Evolutionary conservation across 2,329 filamentous ascomycete species (phyloP).

Genomic region (Beauveria sp.): DNA sequence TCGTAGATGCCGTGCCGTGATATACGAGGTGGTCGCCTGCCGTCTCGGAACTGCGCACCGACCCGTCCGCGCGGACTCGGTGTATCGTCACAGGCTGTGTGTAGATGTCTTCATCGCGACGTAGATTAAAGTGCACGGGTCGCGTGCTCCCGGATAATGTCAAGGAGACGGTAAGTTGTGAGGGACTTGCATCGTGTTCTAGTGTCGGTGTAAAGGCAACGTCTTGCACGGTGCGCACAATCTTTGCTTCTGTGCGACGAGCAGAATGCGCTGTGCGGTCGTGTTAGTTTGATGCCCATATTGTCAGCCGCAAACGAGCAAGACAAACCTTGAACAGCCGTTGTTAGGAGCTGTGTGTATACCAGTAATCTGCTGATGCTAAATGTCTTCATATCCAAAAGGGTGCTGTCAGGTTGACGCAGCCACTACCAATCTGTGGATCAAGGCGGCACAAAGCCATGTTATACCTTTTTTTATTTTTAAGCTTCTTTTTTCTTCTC

Average conservation of each 20-base stretch:
- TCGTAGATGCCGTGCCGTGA: slow-evolving; percentile 3
- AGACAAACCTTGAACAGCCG: slow-evolving; percentile 1
- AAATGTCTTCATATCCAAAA: slow-evolving; percentile 1
- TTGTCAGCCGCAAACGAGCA: not conserved
- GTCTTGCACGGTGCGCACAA: not conserved
- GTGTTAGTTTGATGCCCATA: not conserved
- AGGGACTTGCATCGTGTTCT: not conserved
- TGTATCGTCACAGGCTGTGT: slow-evolving; percentile 9
- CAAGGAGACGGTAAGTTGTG: slow-evolving; percentile 5
- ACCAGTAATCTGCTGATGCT: not conserved
- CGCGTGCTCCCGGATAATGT: not conserved
- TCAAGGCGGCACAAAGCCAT: not conserved
- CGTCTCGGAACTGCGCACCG: slow-evolving; percentile 5
- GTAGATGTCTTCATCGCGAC: slow-evolving; percentile 13
- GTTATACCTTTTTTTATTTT: not conserved
- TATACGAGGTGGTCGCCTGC: slow-evolving; percentile 12
- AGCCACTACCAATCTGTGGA: not conserved
- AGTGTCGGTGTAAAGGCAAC: not conserved
- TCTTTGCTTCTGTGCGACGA: not conserved
- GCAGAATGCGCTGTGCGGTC: not conserved
- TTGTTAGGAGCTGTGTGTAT: slow-evolving; percentile 3
- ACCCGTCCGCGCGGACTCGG: slow-evolving; percentile 8
- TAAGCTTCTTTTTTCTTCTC: not conserved
- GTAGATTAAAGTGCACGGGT: not conserved
- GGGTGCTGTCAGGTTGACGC: not conserved